These are phyloP conservation scores for Volvariella surrecta DNA, from an alignment of 1,284 basidiomycete genomes.

Conservation along the genomic window DNA sequence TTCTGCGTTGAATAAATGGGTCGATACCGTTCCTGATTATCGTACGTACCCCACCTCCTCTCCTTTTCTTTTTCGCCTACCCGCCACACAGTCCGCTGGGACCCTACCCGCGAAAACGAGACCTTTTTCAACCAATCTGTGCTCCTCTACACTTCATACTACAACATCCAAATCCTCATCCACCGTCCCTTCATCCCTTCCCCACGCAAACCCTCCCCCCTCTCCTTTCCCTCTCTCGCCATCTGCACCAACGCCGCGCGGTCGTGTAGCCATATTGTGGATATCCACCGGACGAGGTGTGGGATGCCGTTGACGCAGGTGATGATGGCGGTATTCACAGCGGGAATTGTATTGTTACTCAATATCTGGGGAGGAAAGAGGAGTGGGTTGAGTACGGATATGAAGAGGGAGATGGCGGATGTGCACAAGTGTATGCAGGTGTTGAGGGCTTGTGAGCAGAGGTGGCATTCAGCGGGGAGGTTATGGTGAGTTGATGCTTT, in stretches of 20 bases:
- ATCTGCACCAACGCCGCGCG: constrained; percentile 82
- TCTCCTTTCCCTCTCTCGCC: constrained; percentile 66
- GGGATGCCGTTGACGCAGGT: constrained; percentile 25
- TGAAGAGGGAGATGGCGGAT: constrained; percentile 58
- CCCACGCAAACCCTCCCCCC: constrained; percentile 43
- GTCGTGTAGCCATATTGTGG: constrained; percentile 67
- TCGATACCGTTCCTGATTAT: constrained; percentile 62
- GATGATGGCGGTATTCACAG: constrained; percentile 45
- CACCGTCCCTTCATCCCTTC: constrained; percentile 80
- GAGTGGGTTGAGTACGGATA: constrained; percentile 44
- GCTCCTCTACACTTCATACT: constrained; percentile 57
- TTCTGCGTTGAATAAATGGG: constrained; percentile 71
- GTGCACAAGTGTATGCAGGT: constrained; percentile 64
- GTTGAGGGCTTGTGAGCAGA: constrained; percentile 38
- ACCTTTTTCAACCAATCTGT: constrained; percentile 67
- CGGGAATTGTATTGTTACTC: constrained; percentile 61
- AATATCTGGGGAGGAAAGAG: constrained; percentile 68
- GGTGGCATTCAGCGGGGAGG: constrained; percentile 19
- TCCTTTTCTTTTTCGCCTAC: constrained; percentile 2
- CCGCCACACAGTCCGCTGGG: constrained; percentile 54
- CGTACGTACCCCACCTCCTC: constrained; percentile 26
- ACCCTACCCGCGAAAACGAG: constrained; percentile 52
- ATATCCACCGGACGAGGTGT: constrained; percentile 37
- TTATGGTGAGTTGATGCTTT: constrained; percentile 17
- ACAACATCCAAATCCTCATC: constrained; percentile 69